These are phyloP conservation scores for Haematococcus lacustris DNA, from an alignment of 139 green algal genomes.

Conservation along the genomic window DNA sequence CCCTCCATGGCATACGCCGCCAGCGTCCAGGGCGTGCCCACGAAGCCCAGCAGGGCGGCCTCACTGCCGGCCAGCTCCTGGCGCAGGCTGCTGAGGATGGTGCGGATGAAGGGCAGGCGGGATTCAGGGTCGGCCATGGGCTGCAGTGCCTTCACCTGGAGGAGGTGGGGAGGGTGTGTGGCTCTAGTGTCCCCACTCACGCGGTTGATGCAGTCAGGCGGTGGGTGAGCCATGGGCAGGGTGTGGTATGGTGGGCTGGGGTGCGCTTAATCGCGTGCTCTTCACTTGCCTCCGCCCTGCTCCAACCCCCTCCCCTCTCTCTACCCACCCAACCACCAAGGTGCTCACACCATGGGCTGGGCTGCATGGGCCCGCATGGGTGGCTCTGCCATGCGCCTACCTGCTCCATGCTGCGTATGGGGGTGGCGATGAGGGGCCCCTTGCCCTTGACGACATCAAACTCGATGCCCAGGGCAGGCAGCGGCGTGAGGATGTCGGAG, in stretches of 20 bases:
- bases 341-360: too few relatives aligned
- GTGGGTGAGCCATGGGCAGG: too few relatives aligned
- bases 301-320: too few relatives aligned
- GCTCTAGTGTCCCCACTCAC: too few relatives aligned
- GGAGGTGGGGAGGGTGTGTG: too few relatives aligned
- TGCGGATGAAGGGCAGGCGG: conserved; percentile 76
- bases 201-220: too few relatives aligned
- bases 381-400: not conserved
- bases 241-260: too few relatives aligned
- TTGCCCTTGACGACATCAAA: conserved; percentile 97
- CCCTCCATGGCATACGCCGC: conserved; percentile 94
- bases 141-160: conserved; percentile 11
- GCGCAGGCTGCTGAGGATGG: conserved; percentile 72
- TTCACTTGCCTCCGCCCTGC: too few relatives aligned
- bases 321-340: too few relatives aligned
- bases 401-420: conserved; percentile 35
- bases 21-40: conserved; percentile 96
- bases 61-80: conserved; percentile 37
- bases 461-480: conserved; percentile 93
- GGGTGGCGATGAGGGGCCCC: conserved; percentile 34
- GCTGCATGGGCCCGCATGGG: too few relatives aligned
- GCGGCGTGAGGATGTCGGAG: conserved; percentile 95
- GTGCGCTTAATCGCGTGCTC: too few relatives aligned
- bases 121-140: conserved; percentile 69
- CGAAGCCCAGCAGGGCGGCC: conserved; percentile 88